A percentile compares a stretch with the other conserved stretches of the same genome.
These are phyloP conservation scores for Gentiana straminea DNA, from an alignment of 257 asterid genomes.

Conservation along the genomic window DNA sequence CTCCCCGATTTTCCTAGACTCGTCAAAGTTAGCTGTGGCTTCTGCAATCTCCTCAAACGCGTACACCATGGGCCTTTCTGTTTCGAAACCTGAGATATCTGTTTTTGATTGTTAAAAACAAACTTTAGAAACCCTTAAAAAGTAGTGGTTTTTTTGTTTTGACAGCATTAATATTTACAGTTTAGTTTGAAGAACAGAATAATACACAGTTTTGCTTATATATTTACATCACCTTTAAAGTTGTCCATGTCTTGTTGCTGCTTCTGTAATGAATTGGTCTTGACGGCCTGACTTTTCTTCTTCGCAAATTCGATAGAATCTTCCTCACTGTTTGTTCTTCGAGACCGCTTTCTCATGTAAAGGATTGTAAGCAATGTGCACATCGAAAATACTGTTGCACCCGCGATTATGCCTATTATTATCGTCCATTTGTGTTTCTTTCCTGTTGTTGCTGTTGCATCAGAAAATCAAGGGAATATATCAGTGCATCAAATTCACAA, in stretches of 20 bases:
- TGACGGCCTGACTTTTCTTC: slow-evolving; percentile 18
- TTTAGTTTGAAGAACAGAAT: too few relatives aligned
- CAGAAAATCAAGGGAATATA: not conserved
- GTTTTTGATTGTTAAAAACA: not conserved
- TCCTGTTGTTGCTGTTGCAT: slow-evolving; percentile 6
- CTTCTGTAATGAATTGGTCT: slow-evolving; percentile 32
- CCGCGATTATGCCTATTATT: slow-evolving; percentile 32
- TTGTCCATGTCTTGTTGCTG: slow-evolving; percentile 22
- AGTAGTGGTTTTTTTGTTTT: too few relatives aligned
- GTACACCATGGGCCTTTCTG: slow-evolving; percentile 54
- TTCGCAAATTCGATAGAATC: slow-evolving; percentile 33
- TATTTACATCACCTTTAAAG: slow-evolving; percentile 36
- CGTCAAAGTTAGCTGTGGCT: slow-evolving; percentile 63
- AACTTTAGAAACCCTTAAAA: too few relatives aligned
- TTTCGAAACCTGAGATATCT: slow-evolving; percentile 52
- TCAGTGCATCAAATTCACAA: too few relatives aligned
- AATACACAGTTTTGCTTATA: not conserved
- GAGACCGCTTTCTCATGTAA: slow-evolving; percentile 24
- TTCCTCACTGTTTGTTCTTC: slow-evolving; percentile 15
- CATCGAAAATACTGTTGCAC: slow-evolving; percentile 38
- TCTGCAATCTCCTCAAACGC: slow-evolving; percentile 57
- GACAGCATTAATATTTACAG: too few relatives aligned
- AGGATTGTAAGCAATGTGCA: slow-evolving; percentile 40
- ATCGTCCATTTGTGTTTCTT: slow-evolving; percentile 41
- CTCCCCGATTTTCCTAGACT: slow-evolving; percentile 53